Base-by-base conservation (phyloP, 345 rosid genomes). In the Isatis tinctoria region DNA sequence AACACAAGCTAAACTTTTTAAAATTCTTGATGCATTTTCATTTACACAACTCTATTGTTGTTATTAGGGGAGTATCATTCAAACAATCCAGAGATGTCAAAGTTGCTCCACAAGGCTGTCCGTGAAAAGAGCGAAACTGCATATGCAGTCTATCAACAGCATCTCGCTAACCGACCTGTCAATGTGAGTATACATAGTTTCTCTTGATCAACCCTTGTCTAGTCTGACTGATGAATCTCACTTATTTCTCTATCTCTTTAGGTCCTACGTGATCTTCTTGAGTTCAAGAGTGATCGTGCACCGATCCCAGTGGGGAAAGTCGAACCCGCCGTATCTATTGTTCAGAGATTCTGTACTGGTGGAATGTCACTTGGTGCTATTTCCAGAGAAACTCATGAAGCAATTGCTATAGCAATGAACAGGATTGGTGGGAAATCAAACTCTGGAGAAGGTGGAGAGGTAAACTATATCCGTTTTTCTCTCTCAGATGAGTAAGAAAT, bases 381-480 rank as follows among this genome's bases (percentile, higher is more conserved):
- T 65, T 95, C 99, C 65, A 90, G 99, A 83, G 99, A 95, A 80
- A 95, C 99, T 78, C 99, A 95, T 73, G 99, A 95, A 84, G 97
- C 97, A 18, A 95, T 95, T 83, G 97, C 97, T 79, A 85, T 92
- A 83, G 99, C 97, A 40, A 95, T 92, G 99, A 95, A 95, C 74
- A 92, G 97, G 75, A 27, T 95, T 67, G 91, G 97, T 79, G 99
- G 99, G 11, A 95, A 86, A 82, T 95, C 97, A 53, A 95, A 95
- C 84, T 92, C 99, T 1, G 97, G 97, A 65, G 99, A 95, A 88
- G 99, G 99, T 69, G 99, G 99, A 51, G 99, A 94, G 97, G 99
- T 91, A 90, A 30, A 41, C 40, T 64, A 20, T 52, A 51, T 70
- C 62, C 28, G 33, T 74, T 72, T 72, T 52, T 48, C 14, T 33